Percentiles rank a stretch among this genome's conserved stretches.
These are phyloP conservation scores for Acacia pycnantha DNA, from an alignment of 331 rosid genomes.

Conservation along the genomic window DNA sequence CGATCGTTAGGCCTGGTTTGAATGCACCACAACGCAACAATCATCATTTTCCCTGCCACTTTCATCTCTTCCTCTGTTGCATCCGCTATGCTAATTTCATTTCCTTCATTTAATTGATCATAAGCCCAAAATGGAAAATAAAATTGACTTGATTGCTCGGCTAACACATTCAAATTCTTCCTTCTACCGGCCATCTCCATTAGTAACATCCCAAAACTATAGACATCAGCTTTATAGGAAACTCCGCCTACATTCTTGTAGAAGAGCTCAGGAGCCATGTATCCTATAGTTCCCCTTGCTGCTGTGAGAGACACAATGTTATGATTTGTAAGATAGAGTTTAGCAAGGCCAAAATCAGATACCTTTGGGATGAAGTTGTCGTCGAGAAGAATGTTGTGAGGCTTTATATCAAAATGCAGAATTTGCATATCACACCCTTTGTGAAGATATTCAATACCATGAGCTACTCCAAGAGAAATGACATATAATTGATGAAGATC, in stretches of 20 bases:
- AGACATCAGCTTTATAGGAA: not conserved
- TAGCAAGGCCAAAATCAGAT: not conserved
- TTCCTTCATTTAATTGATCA: not conserved
- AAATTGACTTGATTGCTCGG: not conserved
- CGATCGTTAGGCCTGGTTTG: not conserved
- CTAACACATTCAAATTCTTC: not conserved
- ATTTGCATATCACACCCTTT: not conserved
- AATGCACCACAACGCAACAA: not conserved
- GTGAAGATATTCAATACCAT: not conserved
- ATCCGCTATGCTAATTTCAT: not conserved
- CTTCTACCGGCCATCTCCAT: not conserved
- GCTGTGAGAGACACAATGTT: not conserved
- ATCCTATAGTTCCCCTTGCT: not conserved
- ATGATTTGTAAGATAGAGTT: too few species aligned
- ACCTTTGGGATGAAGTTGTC: slow-evolving; percentile 31
- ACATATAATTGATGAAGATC: not conserved
- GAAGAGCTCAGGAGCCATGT: not conserved
- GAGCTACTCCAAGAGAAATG: not conserved
- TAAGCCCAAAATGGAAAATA: not conserved
- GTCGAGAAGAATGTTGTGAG: slow-evolving; percentile 15
- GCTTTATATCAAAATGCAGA: not conserved
- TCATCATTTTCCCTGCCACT: not conserved
- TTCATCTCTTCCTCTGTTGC: slow-evolving; percentile 5
- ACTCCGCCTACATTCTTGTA: not conserved
- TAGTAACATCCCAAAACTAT: not conserved